Percentiles rank a stretch among this genome's conserved stretches.
Conservation (phyloP, 495 filamentous ascomycete genomes). For the Penicillium fimorum region DNA sequence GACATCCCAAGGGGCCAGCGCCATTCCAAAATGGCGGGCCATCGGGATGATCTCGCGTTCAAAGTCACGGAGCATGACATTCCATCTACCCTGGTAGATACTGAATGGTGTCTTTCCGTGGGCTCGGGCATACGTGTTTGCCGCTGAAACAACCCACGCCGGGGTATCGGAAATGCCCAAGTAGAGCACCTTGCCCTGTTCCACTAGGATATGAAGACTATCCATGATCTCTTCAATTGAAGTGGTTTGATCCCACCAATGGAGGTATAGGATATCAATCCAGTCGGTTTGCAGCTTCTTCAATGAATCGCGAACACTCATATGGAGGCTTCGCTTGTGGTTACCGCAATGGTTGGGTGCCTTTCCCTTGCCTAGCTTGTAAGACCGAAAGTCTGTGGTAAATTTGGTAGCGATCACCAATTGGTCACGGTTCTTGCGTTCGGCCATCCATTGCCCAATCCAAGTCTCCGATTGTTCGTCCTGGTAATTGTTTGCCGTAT, state of each 20-base stretch:
- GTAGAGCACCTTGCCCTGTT: slow-evolving; percentile 46
- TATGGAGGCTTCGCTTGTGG: slow-evolving; percentile 52
- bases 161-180: slow-evolving; percentile 45
- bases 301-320: slow-evolving; percentile 53
- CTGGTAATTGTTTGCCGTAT: slow-evolving; percentile 25
- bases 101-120: slow-evolving; percentile 23
- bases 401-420: slow-evolving; percentile 66
- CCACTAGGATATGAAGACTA: slow-evolving; percentile 38
- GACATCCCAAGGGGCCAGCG: slow-evolving; percentile 51
- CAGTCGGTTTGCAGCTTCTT: slow-evolving; percentile 65
- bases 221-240: slow-evolving; percentile 47
- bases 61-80: slow-evolving; percentile 40
- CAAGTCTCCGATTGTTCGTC: slow-evolving; percentile 9
- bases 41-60: slow-evolving; percentile 60
- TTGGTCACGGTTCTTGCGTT: slow-evolving; percentile 15
- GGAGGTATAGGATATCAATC: slow-evolving; percentile 46
- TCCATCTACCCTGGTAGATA: slow-evolving; percentile 31
- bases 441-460: slow-evolving; percentile 18
- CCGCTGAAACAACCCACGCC: slow-evolving; percentile 35
- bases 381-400: slow-evolving; percentile 40
- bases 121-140: slow-evolving; percentile 31
- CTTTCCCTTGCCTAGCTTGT: slow-evolving; percentile 24
- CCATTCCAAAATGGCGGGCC: slow-evolving; percentile 57
- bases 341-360: slow-evolving; percentile 60
- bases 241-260: slow-evolving; percentile 19